Base-by-base conservation (phyloP, 768 basidiomycete species). In the Udeniomyces megalosporus region DNA sequence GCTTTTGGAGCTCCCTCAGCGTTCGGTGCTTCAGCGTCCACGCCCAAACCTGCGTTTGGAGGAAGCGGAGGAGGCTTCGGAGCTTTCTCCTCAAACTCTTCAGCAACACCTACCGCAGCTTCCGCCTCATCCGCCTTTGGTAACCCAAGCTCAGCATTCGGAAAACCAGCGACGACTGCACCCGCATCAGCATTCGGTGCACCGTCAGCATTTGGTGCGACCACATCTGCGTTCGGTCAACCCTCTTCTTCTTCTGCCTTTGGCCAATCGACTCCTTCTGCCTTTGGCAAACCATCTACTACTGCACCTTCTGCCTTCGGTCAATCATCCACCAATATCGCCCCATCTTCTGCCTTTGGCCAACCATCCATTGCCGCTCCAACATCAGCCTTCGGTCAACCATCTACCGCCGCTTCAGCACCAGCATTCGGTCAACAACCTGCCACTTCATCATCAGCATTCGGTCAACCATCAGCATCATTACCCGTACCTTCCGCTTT, bases 11-110 rank as follows among this genome's bases (percentile, higher is more conserved):
- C 61, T 20, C n/a, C 61, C 4, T 50, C 44, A 12, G 60, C 60
- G 42, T 61, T 56, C 48, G 54, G 54, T 34, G 32, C 48, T n/a
- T 7, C 60, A 4, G 22, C 28, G 4, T 49, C 31, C 6, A 28
- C 49, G 68, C 34, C 58, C 0, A 14, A 50, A n/a, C 42, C 51
- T 32, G 54, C 64, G 55, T 58, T 66, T 38, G 61, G 67, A 32
- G 29, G 48, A 32, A 0, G 53, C 24, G 2, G 38, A 12, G 55
- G 38, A 49, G 58, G 58, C 10, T 59, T 51, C 24, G 49, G 47
- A n/a, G 58, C 58, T n/a, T 59, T 59, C 57, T 47, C 49, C 15
- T 28, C 46, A 20, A 26, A 14, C 6, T 29, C 57, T 31, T 4
- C 57, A 49, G 29, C 58, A 22, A 44, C 28, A 1, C 38, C 55